A percentile compares a stretch with the other conserved stretches of the same genome.
Conservation (phyloP, 129 eudicot species). For the sunflower (Helianthus annuus) region DNA sequence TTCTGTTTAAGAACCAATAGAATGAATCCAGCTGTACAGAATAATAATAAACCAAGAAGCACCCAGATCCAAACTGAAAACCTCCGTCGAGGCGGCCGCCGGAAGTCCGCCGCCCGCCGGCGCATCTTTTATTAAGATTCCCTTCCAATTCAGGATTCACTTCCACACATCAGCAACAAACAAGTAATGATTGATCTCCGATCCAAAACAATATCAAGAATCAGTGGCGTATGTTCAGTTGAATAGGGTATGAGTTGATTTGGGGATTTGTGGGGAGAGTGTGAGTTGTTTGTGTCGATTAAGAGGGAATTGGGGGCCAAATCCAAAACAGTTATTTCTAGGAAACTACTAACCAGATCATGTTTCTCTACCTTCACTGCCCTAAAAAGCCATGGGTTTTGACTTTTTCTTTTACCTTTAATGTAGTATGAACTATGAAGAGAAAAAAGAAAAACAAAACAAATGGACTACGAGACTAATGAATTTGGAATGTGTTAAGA, state of each 20-base stretch:
- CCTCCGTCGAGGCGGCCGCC: slow-evolving; percentile 85
- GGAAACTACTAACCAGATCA: too few species aligned
- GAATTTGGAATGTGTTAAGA: too few species aligned
- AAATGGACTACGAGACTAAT: too few species aligned
- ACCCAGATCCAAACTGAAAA: slow-evolving; percentile 77
- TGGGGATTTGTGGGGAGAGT: slow-evolving; percentile 1
- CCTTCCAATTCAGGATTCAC: slow-evolving; percentile 23
- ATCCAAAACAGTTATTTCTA: too few species aligned
- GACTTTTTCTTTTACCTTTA: too few species aligned
- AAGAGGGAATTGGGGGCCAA: background rate
- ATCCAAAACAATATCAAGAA: too few species aligned
- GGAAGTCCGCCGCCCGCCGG: slow-evolving; percentile 94
- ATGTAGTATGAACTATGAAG: too few species aligned
- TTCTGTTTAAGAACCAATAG: slow-evolving; percentile 60
- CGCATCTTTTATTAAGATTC: slow-evolving; percentile 52
- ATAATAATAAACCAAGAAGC: slow-evolving; percentile 49
- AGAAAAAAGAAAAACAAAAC: too few species aligned
- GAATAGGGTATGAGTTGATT: too few species aligned
- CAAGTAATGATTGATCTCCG: background rate
- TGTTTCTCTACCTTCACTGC: too few species aligned
- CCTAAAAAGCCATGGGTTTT: too few species aligned
- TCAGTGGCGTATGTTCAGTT: too few species aligned
- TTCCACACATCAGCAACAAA: slow-evolving; percentile 23
- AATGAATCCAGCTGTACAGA: slow-evolving; percentile 54
- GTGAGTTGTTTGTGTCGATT: background rate